Percentiles rank a stretch among this genome's conserved stretches.
These are phyloP conservation scores for Xylariaceae sp. DNA, from an alignment of 2,329 filamentous ascomycete species.

Conservation along the genomic window DNA sequence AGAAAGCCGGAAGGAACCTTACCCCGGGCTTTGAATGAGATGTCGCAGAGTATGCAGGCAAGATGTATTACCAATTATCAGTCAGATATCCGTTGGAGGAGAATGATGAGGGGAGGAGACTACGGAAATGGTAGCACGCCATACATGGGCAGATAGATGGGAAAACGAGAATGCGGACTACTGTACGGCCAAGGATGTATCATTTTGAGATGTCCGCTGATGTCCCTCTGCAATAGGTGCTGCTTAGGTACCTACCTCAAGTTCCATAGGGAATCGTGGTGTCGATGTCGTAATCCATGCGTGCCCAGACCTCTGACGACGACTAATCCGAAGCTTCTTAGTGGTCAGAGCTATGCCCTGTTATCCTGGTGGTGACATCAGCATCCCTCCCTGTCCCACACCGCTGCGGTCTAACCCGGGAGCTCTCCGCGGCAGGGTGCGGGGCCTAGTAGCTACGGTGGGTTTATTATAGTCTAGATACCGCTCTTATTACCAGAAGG, in stretches of 20 bases:
- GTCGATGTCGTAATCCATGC: conserved; percentile 22
- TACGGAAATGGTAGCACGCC: conserved; percentile 8
- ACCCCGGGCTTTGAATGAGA: not conserved
- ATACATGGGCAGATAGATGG: conserved; percentile 5
- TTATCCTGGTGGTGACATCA: conserved; percentile 32
- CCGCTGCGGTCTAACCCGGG: conserved; percentile 1
- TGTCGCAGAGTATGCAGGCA: not conserved
- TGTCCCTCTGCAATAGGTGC: conserved; percentile 3
- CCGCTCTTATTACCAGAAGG: not conserved
- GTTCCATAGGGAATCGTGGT: conserved; percentile 4
- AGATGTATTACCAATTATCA: conserved; percentile 14
- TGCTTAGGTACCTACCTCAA: no score
- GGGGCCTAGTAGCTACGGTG: not conserved
- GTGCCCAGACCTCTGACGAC: not conserved
- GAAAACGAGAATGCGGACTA: not conserved
- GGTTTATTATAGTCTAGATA: no score
- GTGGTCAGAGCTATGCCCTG: conserved; percentile 27
- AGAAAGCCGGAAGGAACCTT: not conserved
- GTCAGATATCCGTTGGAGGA: conserved; percentile 4
- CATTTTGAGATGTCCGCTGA: not conserved
- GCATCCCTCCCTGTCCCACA: conserved; percentile 2
- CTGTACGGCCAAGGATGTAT: conserved; percentile 3
- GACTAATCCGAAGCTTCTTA: conserved; percentile 33
- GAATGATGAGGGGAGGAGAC: conserved; percentile 9
- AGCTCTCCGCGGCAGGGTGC: not conserved